Percentiles rank a stretch among this genome's conserved stretches.
phyloP scores from a whole-genome alignment of 2,329 filamentous ascomycete species.

The Exserohilum rostratum region DNA sequence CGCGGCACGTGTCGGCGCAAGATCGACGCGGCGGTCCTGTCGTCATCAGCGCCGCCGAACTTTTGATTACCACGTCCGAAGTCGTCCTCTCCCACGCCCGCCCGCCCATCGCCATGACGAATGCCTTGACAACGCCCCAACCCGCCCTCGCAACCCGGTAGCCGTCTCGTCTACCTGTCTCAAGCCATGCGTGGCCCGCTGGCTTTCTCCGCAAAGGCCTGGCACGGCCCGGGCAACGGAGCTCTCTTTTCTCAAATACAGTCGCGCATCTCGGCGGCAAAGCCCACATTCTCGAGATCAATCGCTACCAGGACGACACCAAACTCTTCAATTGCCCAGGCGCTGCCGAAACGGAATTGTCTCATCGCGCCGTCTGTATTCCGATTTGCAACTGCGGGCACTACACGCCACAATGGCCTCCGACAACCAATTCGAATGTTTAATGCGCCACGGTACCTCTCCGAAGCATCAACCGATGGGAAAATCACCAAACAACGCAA shows the following conservation, averaged over 20 bases:
- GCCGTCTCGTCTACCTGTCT: slow-evolving; percentile 25
- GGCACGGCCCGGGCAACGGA: slow-evolving; percentile 43
- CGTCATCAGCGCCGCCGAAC: slow-evolving; percentile 39
- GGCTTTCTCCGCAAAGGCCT: slow-evolving; percentile 41
- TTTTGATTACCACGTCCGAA: slow-evolving; percentile 29
- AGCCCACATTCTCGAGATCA: slow-evolving; percentile 23
- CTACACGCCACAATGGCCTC: slow-evolving; percentile 34
- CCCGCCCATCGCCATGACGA: slow-evolving; percentile 33
- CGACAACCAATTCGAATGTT: slow-evolving; percentile 37
- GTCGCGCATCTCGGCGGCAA: slow-evolving; percentile 25
- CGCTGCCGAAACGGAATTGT: slow-evolving; percentile 12
- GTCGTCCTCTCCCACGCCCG: slow-evolving; percentile 18
- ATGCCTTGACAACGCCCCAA: slow-evolving; percentile 21
- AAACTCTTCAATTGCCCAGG: background rate
- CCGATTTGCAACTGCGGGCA: slow-evolving; percentile 24
- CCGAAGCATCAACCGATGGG: slow-evolving; percentile 30
- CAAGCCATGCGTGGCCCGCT: slow-evolving; percentile 45
- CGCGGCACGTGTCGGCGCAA: slow-evolving; percentile 31
- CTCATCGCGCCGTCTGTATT: slow-evolving; percentile 18
- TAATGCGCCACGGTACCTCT: slow-evolving; percentile 32
- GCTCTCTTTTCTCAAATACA: slow-evolving; percentile 43
- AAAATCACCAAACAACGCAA: slow-evolving; percentile 28
- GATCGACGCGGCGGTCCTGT: slow-evolving; percentile 24
- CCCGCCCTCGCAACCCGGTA: slow-evolving; percentile 28
- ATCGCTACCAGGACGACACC: slow-evolving; percentile 20